phyloP scores from a whole-genome alignment of 1,284 basidiomycete genomes.

The Puccinia polysora region DNA sequence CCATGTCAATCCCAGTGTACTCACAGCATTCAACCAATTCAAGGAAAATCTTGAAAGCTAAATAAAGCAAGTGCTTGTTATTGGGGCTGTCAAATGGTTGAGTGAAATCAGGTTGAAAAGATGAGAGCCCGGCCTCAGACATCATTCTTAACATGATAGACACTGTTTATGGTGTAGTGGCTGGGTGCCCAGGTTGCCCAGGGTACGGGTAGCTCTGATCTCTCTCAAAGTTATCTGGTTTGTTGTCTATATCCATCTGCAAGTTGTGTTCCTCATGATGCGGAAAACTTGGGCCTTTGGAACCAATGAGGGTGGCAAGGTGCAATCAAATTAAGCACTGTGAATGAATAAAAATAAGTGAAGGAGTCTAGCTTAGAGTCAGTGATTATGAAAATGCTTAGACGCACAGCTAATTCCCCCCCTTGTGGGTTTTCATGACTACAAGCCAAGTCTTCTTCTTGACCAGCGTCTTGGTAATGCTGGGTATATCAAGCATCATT shows the following conservation, averaged over 20 bases:
- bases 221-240: neutral
- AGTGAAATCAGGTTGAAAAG: neutral
- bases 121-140: neutral
- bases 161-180: neutral
- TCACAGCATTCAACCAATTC: neutral
- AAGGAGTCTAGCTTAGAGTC: too few species aligned
- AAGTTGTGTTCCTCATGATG: neutral
- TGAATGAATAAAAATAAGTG: too few species aligned
- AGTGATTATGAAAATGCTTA: too few species aligned
- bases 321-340: neutral
- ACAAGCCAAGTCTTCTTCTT: too few species aligned
- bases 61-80: neutral
- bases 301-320: neutral
- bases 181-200: constrained; percentile 1
- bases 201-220: constrained; percentile 6
- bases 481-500: too few species aligned
- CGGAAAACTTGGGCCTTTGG: neutral
- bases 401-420: too few species aligned
- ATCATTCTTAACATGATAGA: constrained; percentile 9
- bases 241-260: neutral
- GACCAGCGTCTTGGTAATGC: too few species aligned
- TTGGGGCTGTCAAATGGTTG: neutral
- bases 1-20: neutral
- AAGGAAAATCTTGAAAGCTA: constrained; percentile 1
- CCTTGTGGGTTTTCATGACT: too few species aligned